A percentile compares a stretch with the other conserved stretches of the same genome.
These are phyloP conservation scores for Leccinum angustisporum DNA, from an alignment of 1,284 basidiomycete genomes.

Conservation along the genomic window DNA sequence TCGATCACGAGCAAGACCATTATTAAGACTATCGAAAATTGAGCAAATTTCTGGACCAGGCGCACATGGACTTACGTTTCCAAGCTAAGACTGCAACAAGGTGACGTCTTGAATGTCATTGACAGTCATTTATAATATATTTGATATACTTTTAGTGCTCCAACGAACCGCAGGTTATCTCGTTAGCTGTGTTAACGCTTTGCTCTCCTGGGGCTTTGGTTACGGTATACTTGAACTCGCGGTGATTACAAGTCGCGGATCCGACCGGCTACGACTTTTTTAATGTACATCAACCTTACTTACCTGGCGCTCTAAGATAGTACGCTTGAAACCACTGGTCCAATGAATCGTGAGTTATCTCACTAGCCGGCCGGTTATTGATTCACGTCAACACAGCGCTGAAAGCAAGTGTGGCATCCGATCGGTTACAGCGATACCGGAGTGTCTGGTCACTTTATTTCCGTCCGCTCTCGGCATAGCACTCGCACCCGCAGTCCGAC, in stretches of 20 bases:
- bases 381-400: neutral
- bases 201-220: neutral
- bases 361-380: neutral
- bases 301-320: neutral
- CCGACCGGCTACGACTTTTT: neutral
- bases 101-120: neutral
- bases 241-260: neutral
- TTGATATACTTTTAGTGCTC: neutral
- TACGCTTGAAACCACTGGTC: neutral
- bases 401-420: neutral
- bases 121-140: neutral
- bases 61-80: neutral
- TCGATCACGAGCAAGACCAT: neutral
- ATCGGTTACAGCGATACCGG: neutral
- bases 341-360: neutral
- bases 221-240: neutral
- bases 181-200: neutral
- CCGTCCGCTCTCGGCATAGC: neutral
- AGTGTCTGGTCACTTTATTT: neutral
- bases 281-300: neutral
- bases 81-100: neutral
- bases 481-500: too few relatives aligned
- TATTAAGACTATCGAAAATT: neutral
- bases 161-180: neutral
- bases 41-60: neutral